These are phyloP conservation scores for Hypsizygus marmoreus DNA, from an alignment of 768 basidiomycete genomes.

Conservation along the genomic window DNA sequence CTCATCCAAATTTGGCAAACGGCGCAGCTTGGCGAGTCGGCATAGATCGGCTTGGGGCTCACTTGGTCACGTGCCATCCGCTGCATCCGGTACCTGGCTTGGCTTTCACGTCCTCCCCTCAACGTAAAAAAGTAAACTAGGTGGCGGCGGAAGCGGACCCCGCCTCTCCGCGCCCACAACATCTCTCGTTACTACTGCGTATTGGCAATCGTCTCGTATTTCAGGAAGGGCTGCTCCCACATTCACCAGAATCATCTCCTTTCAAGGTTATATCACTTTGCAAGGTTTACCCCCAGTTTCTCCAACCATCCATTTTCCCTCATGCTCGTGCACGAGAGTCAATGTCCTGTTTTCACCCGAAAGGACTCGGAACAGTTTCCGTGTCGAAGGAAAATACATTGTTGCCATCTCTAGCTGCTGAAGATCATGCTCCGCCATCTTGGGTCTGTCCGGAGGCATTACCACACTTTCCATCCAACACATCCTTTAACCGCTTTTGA, in stretches of 20 bases:
- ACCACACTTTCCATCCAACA: slow-evolving; percentile 2
- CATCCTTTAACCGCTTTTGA: slow-evolving; percentile 2
- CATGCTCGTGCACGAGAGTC: not conserved
- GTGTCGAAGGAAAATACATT: slow-evolving; percentile 1
- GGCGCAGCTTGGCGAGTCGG: too few relatives aligned
- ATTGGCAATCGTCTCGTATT: too few relatives aligned
- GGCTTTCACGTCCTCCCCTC: too few relatives aligned
- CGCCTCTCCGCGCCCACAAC: too few relatives aligned
- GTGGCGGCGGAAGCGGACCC: too few relatives aligned
- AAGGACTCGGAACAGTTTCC: not conserved
- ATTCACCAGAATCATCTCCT: not conserved
- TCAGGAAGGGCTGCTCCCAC: too few relatives aligned
- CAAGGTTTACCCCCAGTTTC: slow-evolving; percentile 6
- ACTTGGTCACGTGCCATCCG: too few relatives aligned
- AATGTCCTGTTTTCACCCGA: not conserved
- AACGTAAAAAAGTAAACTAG: too few relatives aligned
- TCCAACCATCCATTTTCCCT: slow-evolving; percentile 7
- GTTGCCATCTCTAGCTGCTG: not conserved
- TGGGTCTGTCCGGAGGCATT: slow-evolving; percentile 4
- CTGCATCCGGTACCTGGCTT: too few relatives aligned
- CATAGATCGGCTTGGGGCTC: too few relatives aligned
- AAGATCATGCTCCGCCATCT: not conserved
- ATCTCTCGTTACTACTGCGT: too few relatives aligned
- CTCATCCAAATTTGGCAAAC: too few relatives aligned
- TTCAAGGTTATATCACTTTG: not conserved